Base-by-base conservation (phyloP, 768 basidiomycete species). In the Pleurotus platypus region DNA sequence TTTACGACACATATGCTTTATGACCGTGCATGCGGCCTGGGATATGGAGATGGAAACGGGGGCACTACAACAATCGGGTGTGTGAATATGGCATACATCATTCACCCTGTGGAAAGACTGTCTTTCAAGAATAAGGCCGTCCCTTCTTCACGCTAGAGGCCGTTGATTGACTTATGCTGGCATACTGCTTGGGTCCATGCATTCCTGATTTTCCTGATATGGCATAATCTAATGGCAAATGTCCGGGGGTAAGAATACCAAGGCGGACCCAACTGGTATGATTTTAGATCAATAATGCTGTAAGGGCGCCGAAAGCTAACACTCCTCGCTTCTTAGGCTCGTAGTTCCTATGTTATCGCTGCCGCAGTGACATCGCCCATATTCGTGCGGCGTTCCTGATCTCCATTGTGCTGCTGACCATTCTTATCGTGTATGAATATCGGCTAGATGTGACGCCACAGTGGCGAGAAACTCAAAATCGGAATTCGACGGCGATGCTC, bases 281-380 rank as follows among this genome's bases (percentile, higher is more conserved):
- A 54, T 54, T 18, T 43, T 42, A 39, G 39, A 54, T 43, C 51
- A 54, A 26, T 22, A 35, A 54, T 54, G 51, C 51, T 54, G 51
- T 54, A 54, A 54, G 37, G 51, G 51, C 51, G 51, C 51, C 51
- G 51, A 43, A 42, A 54, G 51, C 51, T 54, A 54, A 54, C 27
- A 39, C 51, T 53, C 37, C 35, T 51, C 49, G 49, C 51, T 51
- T 54, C 51, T 54, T 39, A 54, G 51, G 51, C 42, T 54, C 37
- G 35, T n/a, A 54, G 51, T 54, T 54, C 51, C 42, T 54, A 54
- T 42, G 51, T 54, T 54, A 54, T 54, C 51, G 51, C 51, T 16
- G 5, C 51, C 51, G 51, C 18, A 54, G 22, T 18, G 37, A 39
- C 39, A 54, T 54, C 51, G 51, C 51, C 49, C 51, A 20, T 13